Evolutionary conservation across 129 eudicot genomes (phyloP).

Genomic region (Mikania micrantha): DNA sequence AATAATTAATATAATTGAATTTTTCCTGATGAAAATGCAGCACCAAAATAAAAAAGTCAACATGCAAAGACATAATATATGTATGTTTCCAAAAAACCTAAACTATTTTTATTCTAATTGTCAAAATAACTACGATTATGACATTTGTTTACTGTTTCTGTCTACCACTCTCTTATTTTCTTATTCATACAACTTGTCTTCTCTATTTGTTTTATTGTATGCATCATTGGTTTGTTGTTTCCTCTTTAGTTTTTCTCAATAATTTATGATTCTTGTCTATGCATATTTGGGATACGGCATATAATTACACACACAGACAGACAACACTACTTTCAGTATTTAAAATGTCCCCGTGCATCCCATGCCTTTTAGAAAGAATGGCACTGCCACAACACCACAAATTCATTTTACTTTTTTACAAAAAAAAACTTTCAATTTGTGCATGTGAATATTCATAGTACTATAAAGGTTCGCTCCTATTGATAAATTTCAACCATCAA

Average conservation of each 20-base stretch:
- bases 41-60: neutral
- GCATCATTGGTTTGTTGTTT: neutral
- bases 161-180: neutral
- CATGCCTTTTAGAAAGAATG: neutral
- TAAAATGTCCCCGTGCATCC: neutral
- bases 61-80: neutral
- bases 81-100: neutral
- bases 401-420: neutral
- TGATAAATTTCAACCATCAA: neutral
- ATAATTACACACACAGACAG: neutral
- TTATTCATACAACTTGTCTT: neutral
- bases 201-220: slow-evolving; percentile 8
- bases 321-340: neutral
- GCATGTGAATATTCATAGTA: neutral
- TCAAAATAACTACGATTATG: neutral
- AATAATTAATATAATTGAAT: too few species aligned
- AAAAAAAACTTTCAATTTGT: neutral
- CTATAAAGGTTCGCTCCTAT: neutral
- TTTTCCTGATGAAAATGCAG: too few species aligned
- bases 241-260: slow-evolving; percentile 8
- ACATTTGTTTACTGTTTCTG: slow-evolving; percentile 4
- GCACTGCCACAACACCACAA: neutral
- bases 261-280: neutral
- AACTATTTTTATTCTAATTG: neutral
- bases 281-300: neutral